phyloP scores from a whole-genome alignment of 177 flowering plant genomes.

The Vitis hybrid region DNA sequence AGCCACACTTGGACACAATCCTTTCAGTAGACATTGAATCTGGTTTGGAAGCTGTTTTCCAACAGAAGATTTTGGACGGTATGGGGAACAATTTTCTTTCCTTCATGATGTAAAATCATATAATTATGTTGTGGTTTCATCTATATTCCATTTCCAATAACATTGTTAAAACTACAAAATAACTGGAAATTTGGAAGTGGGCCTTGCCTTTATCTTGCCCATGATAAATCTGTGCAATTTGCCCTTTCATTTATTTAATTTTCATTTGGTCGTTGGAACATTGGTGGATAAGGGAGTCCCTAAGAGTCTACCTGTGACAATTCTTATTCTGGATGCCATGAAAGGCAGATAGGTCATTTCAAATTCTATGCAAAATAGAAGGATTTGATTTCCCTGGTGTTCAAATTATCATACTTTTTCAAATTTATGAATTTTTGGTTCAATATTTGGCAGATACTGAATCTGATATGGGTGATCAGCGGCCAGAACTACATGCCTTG shows the following conservation, averaged over 20 bases:
- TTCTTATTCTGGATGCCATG: too few species aligned
- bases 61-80: constrained; percentile 49
- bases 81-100: constrained; percentile 10
- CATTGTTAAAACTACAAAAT: not conserved
- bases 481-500: constrained; percentile 38
- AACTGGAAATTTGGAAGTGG: too few species aligned
- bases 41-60: constrained; percentile 54
- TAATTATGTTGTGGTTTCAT: not conserved
- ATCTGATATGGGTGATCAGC: constrained; percentile 29
- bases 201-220: too few species aligned
- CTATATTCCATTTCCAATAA: not conserved
- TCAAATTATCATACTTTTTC: too few species aligned
- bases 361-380: too few species aligned
- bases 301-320: too few species aligned
- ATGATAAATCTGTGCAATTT: too few species aligned
- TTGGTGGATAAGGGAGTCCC: too few species aligned
- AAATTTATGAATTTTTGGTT: not conserved
- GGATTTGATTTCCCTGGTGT: too few species aligned
- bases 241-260: too few species aligned
- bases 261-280: too few species aligned
- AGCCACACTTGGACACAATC: constrained; percentile 39
- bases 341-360: too few species aligned
- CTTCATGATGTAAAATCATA: not conserved
- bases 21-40: constrained; percentile 49
- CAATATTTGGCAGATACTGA: constrained; percentile 33